Percentiles rank a stretch among this genome's conserved stretches.
These are phyloP conservation scores for Globisporangium middletonii DNA, from an alignment of 352 stramenopile species.

Conservation along the genomic window DNA sequence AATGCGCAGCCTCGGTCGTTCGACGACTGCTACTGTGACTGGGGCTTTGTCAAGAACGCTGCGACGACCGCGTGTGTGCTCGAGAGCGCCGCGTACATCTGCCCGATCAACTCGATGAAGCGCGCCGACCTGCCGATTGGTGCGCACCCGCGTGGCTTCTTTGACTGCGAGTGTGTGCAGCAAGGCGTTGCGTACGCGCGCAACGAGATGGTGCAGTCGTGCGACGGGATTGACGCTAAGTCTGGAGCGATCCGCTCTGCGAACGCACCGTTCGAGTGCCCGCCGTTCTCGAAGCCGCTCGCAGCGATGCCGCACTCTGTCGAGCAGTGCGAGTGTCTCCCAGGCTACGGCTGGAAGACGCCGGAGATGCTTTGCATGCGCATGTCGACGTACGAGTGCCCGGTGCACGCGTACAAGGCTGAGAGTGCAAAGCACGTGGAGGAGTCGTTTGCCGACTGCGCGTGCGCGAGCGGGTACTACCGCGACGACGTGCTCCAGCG, in stretches of 20 bases:
- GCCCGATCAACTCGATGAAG: constrained; percentile 50
- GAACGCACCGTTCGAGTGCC: constrained; percentile 36
- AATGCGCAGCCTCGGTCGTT: constrained; percentile 39
- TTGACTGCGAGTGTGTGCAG: constrained; percentile 65
- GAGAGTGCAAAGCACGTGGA: constrained; percentile 27
- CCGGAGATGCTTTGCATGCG: constrained; percentile 60
- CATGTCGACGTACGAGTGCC: constrained; percentile 55
- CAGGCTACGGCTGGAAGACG: constrained; percentile 65
- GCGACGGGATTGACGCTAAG: constrained; percentile 22
- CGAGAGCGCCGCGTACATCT: constrained; percentile 53
- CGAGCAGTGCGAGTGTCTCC: constrained; percentile 71
- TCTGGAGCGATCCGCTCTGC: constrained; percentile 7
- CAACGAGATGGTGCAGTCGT: constrained; percentile 55
- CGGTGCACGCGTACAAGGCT: constrained; percentile 47
- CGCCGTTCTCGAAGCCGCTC: constrained; percentile 48
- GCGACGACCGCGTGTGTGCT: constrained; percentile 34
- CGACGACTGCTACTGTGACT: constrained; percentile 68
- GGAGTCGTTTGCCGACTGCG: constrained; percentile 54
- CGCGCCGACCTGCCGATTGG: constrained; percentile 27
- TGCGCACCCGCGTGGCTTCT: constrained; percentile 50
- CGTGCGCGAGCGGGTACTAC: constrained; percentile 62
- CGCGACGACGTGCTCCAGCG: constrained; percentile 41
- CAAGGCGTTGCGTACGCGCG: constrained; percentile 30
- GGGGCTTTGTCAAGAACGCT: constrained; percentile 51
- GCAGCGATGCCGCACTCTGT: constrained; percentile 54